Evolutionary conservation across 23 red algal species (phyloP).

Genomic region (Gracilaria gracilis): DNA sequence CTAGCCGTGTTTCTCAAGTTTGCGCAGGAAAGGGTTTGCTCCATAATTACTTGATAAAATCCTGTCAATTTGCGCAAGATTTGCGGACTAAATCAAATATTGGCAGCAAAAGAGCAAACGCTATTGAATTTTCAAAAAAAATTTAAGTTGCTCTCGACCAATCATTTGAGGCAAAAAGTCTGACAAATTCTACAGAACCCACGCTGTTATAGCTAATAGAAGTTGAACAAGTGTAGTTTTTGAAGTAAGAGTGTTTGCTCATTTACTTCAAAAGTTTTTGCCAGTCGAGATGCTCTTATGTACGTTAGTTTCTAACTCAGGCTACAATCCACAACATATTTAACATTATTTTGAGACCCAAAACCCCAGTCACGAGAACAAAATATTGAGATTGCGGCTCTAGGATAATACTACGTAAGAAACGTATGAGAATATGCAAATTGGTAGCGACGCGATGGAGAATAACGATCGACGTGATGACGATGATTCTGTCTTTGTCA

Average conservation of each 20-base stretch:
- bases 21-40: background rate
- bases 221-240: background rate
- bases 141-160: background rate
- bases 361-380: conserved; percentile 89
- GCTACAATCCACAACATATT: too few relatives aligned
- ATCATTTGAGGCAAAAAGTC: background rate
- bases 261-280: background rate
- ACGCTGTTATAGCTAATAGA: background rate
- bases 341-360: too few relatives aligned
- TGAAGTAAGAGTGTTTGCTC: background rate
- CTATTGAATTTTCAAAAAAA: background rate
- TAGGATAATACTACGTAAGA: conserved; percentile 59
- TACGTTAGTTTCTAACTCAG: too few relatives aligned
- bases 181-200: background rate
- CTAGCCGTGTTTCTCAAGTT: background rate
- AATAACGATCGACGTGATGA: conserved; percentile 81
- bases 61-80: background rate
- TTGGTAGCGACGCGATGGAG: conserved; percentile 18
- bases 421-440: conserved; percentile 61
- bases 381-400: conserved; percentile 88
- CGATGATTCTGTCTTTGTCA: conserved; percentile 85
- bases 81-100: background rate
- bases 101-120: background rate
- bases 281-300: background rate
- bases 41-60: background rate